Base-by-base conservation (phyloP, 164 flowering plant genomes). In the Berberis thunbergii region DNA sequence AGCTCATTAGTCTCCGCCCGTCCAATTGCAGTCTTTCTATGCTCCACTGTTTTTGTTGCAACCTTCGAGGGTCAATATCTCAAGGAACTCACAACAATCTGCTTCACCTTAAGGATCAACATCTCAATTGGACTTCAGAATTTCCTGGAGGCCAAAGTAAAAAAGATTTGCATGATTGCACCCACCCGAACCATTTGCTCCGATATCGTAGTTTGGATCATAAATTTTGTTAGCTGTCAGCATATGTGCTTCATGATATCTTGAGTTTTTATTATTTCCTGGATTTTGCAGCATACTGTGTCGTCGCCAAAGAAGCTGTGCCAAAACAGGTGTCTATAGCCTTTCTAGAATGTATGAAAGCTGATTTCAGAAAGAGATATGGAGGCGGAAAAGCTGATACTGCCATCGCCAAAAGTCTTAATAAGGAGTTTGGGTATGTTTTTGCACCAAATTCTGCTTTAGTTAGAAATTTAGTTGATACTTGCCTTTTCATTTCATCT, bases 301-400 rank as follows among this genome's bases (percentile, higher is more conserved):
- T 89, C 53, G 98, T 93, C 67, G 96, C 98, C n/a, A 88, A 85
- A 76, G 97, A 93, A 61, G 72, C 91, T 56, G 84, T 83, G 43
- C 82, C 92, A 59, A 86, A 86, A 74, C 93, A 86, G 61, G 72
- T 93, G 1, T 86, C 88, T n/a, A 78, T 89, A 64, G 97, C 96
- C 54, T 85, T 86, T 70, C 66, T 93, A 75, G 96, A 93, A 78
- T 83, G 94, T 2, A 63, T 89, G 53, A 86, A 74, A 75, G 82
- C 80, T 50, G 98, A 89, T 75, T 93, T 93, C 64, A 84, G 71
- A 68, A 89, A 85, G 60, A 77, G 84, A 78, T 93, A 93, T 72
- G 96, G 97, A 3, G 93, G 94, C 63, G 98, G 94, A 61, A 86
- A 84, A 83, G 98, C 96, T 49, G 91, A 82, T 73, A 87, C 97